Percentiles rank a stretch among this genome's conserved stretches.
phyloP scores from a whole-genome alignment of 768 basidiomycete species.

The Mycena pura region DNA sequence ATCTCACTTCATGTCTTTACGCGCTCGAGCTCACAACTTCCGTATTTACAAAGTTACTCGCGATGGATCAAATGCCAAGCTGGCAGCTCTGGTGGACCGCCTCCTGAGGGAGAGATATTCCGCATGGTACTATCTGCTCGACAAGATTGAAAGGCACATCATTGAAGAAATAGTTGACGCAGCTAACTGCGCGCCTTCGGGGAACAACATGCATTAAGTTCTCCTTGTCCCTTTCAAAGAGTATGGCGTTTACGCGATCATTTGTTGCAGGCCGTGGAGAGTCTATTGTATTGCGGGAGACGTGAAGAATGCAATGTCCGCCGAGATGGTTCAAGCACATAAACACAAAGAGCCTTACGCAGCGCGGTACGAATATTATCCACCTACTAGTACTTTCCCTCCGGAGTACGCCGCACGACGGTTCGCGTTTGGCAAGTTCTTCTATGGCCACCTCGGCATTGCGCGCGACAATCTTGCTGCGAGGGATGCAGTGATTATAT shows the following conservation, averaged over 20 bases:
- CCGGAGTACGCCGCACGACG: neutral
- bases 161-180: constrained; percentile 25
- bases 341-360: neutral
- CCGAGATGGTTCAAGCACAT: constrained; percentile 22
- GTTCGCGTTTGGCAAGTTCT: constrained; percentile 12
- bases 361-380: constrained; percentile 11
- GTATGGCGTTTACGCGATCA: too few species aligned
- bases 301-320: constrained; percentile 9
- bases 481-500: neutral
- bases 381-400: constrained; percentile 2
- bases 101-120: constrained; percentile 20
- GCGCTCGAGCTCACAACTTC: too few species aligned
- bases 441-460: constrained; percentile 3
- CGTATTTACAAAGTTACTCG: too few species aligned
- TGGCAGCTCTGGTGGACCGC: neutral
- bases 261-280: constrained; percentile 28
- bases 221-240: too few species aligned
- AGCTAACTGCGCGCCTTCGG: constrained; percentile 18
- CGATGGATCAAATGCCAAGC: too few species aligned
- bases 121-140: constrained; percentile 14
- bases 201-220: constrained; percentile 22
- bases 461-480: neutral
- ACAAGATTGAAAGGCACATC: constrained; percentile 3
- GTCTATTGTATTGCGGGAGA: constrained; percentile 21
- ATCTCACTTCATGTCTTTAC: too few species aligned